phyloP scores from a whole-genome alignment of 495 filamentous ascomycete genomes.

The Penicillium macrosclerotiorum region DNA sequence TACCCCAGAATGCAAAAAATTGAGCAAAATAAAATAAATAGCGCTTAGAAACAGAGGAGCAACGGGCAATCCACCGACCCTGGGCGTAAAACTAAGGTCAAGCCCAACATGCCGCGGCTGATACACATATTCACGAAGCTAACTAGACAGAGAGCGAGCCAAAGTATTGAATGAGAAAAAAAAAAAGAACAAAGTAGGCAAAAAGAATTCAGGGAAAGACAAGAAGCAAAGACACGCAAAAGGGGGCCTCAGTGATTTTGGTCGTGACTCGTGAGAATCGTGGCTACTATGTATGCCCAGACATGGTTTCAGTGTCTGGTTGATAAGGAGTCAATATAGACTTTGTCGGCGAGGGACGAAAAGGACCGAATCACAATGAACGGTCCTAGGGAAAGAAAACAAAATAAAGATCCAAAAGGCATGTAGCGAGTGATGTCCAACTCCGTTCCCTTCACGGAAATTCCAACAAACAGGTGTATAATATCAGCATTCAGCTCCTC shows the following conservation, averaged over 20 bases:
- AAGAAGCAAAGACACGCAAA: background rate
- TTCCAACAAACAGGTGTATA: too few relatives aligned
- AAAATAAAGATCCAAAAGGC: background rate
- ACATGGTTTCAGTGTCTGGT: background rate
- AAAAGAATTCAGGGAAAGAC: background rate
- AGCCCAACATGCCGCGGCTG: background rate
- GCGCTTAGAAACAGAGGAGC: conserved; percentile 1
- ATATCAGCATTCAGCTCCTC: conserved; percentile 8
- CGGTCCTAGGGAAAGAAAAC: background rate
- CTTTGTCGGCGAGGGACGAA: conserved; percentile 12
- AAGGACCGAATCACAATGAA: too few relatives aligned
- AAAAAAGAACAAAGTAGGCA: background rate
- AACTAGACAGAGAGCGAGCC: background rate
- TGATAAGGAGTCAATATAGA: conserved; percentile 20
- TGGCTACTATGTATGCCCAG: conserved; percentile 28
- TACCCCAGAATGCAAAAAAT: background rate
- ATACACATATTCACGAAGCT: background rate
- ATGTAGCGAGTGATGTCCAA: background rate
- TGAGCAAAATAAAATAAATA: background rate
- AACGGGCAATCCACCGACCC: background rate
- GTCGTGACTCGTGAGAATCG: conserved; percentile 30
- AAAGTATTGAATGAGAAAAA: background rate
- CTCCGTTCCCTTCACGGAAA: too few relatives aligned
- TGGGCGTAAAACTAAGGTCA: background rate
- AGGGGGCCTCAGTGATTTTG: conserved; percentile 21